These are phyloP conservation scores for Cymodocea nodosa DNA, from an alignment of 116 monocot genomes.

Conservation along the genomic window DNA sequence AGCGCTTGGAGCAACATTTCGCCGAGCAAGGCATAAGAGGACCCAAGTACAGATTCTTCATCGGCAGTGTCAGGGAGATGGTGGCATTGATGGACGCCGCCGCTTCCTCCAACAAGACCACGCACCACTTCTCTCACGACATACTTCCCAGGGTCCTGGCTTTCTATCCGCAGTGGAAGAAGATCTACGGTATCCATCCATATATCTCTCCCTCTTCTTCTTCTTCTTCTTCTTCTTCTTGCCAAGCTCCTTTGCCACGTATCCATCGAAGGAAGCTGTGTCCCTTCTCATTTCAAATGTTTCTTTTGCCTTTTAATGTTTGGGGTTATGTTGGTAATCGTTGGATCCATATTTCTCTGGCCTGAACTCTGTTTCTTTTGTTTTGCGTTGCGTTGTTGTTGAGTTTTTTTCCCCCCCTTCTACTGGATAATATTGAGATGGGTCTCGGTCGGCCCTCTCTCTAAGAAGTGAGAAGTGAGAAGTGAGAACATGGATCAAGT, in stretches of 20 bases:
- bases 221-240: not conserved
- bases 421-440: no score
- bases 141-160: constrained; percentile 75
- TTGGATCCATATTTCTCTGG: no score
- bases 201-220: not conserved
- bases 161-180: constrained; percentile 86
- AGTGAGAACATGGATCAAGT: no score
- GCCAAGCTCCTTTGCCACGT: not conserved
- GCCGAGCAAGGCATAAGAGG: constrained; percentile 64
- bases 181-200: constrained; percentile 49
- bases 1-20: constrained; percentile 56
- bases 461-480: no score
- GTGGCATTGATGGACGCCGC: constrained; percentile 37
- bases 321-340: no score
- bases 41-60: constrained; percentile 62
- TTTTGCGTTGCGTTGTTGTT: no score
- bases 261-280: not conserved
- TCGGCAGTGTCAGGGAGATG: constrained; percentile 74
- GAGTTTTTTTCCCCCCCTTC: no score
- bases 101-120: constrained; percentile 40
- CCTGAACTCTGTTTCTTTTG: no score
- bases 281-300: not conserved
- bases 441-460: no score
- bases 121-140: constrained; percentile 51
- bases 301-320: no score